Percentiles rank a stretch among this genome's conserved stretches.
phyloP scores from a whole-genome alignment of 768 basidiomycete species.

The Leccinum imitatum region DNA sequence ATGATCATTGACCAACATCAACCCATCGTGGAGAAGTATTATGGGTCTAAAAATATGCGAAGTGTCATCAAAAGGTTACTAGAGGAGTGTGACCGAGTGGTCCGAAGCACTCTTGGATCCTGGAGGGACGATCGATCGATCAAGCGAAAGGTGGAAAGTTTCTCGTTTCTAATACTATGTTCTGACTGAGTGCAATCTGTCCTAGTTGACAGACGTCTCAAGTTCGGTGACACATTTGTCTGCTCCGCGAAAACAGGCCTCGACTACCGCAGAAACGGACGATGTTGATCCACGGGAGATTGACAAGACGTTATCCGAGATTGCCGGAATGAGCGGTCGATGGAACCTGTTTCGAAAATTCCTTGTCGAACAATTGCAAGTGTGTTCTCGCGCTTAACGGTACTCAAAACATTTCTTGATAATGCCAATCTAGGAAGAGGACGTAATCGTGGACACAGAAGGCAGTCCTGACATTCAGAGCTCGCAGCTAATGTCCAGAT shows the following conservation, averaged over 20 bases:
- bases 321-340: constrained; percentile 85
- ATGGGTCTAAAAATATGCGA: constrained; percentile 85
- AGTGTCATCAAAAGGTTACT: constrained; percentile 72
- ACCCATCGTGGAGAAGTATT: constrained; percentile 97
- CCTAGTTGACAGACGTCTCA: constrained; percentile 48
- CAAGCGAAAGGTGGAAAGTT: constrained; percentile 63
- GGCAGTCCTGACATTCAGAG: constrained; percentile 4
- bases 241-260: constrained; percentile 31
- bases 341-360: constrained; percentile 93
- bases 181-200: constrained; percentile 2
- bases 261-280: constrained; percentile 42
- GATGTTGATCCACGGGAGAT: constrained; percentile 85
- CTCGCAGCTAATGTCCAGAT: background rate
- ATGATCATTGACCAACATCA: constrained; percentile 98
- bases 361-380: constrained; percentile 70
- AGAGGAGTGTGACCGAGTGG: constrained; percentile 85
- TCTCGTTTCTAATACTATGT: background rate
- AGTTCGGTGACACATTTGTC: constrained; percentile 39
- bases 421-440: constrained; percentile 18
- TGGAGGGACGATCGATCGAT: constrained; percentile 93
- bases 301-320: constrained; percentile 85
- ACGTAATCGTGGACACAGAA: constrained; percentile 6
- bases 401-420: background rate
- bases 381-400: constrained; percentile 27
- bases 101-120: constrained; percentile 66